A percentile compares a stretch with the other conserved stretches of the same genome.
Conservation (phyloP, 495 filamentous ascomycete species). For the Staphylotrichum longicolle region DNA sequence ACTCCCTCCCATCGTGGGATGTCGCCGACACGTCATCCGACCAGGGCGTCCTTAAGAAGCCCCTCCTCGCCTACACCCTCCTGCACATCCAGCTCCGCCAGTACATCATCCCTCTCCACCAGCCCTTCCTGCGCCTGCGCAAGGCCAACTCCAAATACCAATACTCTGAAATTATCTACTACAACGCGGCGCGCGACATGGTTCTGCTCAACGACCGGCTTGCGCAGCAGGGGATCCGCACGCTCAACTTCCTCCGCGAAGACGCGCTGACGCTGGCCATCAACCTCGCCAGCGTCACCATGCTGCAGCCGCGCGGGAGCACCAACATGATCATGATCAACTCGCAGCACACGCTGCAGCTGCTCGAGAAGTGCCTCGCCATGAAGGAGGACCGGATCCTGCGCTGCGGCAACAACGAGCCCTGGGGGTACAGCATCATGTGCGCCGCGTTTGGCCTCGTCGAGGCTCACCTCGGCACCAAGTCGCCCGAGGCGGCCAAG, state of each 20-base stretch:
- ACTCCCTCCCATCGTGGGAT: slow-evolving; percentile 45
- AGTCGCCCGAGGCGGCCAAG: slow-evolving; percentile 42
- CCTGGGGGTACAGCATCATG: slow-evolving; percentile 48
- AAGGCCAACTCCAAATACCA: slow-evolving; percentile 44
- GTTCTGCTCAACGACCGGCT: slow-evolving; percentile 44
- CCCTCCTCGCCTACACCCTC: slow-evolving; percentile 42
- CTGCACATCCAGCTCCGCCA: slow-evolving; percentile 45
- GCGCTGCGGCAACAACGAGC: slow-evolving; percentile 46
- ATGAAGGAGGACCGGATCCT: slow-evolving; percentile 49
- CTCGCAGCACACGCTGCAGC: slow-evolving; percentile 43
- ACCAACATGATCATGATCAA: slow-evolving; percentile 47
- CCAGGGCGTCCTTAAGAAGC: slow-evolving; percentile 28
- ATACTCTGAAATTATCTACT: slow-evolving; percentile 48
- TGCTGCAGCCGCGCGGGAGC: slow-evolving; percentile 48
- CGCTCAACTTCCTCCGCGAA: slow-evolving; percentile 42
- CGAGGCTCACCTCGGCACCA: slow-evolving; percentile 40
- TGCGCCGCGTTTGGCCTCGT: slow-evolving; percentile 44
- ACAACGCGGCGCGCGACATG: slow-evolving; percentile 48
- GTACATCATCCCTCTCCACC: slow-evolving; percentile 47
- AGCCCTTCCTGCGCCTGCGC: slow-evolving; percentile 43
- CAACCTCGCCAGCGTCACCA: slow-evolving; percentile 47
- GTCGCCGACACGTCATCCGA: slow-evolving; percentile 20
- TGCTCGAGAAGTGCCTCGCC: slow-evolving; percentile 43
- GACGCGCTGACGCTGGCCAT: slow-evolving; percentile 43
- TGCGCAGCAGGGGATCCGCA: slow-evolving; percentile 41